These are phyloP conservation scores for Stagonosporopsis rhizophila DNA, from an alignment of 2,329 filamentous ascomycete genomes.

Conservation along the genomic window DNA sequence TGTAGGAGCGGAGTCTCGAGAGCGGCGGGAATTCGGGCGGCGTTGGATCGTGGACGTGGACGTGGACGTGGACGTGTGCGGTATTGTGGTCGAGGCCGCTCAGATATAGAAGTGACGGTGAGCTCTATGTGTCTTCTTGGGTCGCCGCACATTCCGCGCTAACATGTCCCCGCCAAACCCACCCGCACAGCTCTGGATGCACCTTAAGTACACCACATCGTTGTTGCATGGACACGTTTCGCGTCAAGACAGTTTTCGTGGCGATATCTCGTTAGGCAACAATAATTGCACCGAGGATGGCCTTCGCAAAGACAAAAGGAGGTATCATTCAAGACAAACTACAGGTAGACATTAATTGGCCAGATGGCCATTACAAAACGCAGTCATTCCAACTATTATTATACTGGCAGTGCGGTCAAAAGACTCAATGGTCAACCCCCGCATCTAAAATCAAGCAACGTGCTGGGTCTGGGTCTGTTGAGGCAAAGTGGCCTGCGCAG, in stretches of 20 bases:
- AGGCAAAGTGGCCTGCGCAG: conserved; percentile 4
- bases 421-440: not conserved
- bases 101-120: conserved; percentile 32
- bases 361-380: not conserved
- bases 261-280: conserved; percentile 19
- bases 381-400: not conserved
- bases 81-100: conserved; percentile 21
- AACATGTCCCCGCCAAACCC: conserved; percentile 31
- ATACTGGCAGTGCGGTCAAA: not conserved
- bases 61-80: conserved; percentile 11
- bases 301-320: not conserved
- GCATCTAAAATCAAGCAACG: conserved; percentile 1
- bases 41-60: conserved; percentile 18
- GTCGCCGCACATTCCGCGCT: conserved; percentile 40
- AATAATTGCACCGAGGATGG: not conserved
- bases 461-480: conserved; percentile 8
- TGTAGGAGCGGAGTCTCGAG: conserved; percentile 23
- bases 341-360: conserved; percentile 2
- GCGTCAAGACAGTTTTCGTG: not conserved
- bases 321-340: not conserved
- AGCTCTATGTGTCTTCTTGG: conserved; percentile 49
- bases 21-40: conserved; percentile 17
- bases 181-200: conserved; percentile 22
- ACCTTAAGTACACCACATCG: conserved; percentile 10
- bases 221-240: conserved; percentile 2